Conservation (phyloP, 805 yeast species). For the Saccharomycopsis malanga region DNA sequence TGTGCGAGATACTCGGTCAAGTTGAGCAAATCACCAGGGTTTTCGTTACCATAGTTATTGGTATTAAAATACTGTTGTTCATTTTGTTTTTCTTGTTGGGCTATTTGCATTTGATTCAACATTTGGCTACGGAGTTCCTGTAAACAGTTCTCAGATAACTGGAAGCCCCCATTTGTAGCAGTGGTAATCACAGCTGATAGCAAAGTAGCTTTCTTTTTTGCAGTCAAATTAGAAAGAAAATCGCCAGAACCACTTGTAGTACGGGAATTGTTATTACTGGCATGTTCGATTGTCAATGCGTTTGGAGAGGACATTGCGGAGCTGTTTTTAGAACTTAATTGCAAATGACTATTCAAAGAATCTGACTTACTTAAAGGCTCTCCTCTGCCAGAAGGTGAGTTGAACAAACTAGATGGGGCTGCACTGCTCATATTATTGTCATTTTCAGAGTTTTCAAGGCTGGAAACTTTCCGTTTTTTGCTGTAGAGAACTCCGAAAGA, state of each 20-base stretch:
- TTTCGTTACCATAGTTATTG: neutral
- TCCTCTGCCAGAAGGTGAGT: neutral
- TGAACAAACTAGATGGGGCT: neutral
- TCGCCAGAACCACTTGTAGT: neutral
- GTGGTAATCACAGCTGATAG: slow-evolving; percentile 16
- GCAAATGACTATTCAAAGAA: slow-evolving; percentile 1
- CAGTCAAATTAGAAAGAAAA: slow-evolving; percentile 6
- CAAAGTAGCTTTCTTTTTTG: slow-evolving; percentile 13
- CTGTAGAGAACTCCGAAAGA: slow-evolving; percentile 19
- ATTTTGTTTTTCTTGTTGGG: neutral
- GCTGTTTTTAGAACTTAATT: slow-evolving; percentile 5
- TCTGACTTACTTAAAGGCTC: slow-evolving; percentile 4
- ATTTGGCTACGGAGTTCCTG: slow-evolving; percentile 26
- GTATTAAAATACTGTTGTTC: neutral
- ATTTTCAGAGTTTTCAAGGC: slow-evolving; percentile 9
- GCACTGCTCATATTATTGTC: slow-evolving; percentile 5
- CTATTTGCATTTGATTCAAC: neutral
- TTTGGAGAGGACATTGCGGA: slow-evolving; percentile 4
- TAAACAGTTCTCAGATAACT: slow-evolving; percentile 24
- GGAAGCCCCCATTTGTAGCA: slow-evolving; percentile 24
- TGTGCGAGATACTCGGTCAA: slow-evolving; percentile 1
- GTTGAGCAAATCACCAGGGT: neutral
- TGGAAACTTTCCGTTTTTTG: slow-evolving; percentile 20
- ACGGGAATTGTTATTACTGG: neutral
- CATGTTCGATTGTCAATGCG: neutral